Base-by-base conservation (phyloP, 352 stramenopile genomes). In the Phytophthora boehmeriae region DNA sequence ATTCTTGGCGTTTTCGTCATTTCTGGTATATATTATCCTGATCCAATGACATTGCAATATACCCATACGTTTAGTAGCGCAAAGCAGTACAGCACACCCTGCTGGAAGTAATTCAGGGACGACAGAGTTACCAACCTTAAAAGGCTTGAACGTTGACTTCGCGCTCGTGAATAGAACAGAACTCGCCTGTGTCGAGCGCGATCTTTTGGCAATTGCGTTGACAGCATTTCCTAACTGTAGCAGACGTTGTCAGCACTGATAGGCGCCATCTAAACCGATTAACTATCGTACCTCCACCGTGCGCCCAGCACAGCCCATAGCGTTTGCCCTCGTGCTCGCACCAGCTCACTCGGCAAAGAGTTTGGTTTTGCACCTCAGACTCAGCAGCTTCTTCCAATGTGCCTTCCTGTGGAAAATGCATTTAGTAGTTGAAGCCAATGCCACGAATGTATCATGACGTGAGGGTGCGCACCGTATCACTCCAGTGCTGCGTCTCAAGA, bases 301-400 rank as follows among this genome's bases (percentile, higher is more conserved):
- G 75, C 4, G 62, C 72, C 75, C 73, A 88, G 38, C 78, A 88
- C 20, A 88, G 56, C 8, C 78, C 78, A 48, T 73, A 68, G 47
- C 70, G 75, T 49, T 78, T 72, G n/a, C 68, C 71, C 41, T 52
- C 34, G 4, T 71, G 50, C n/a, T 60, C 63, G 41, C 75, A 88
- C 78, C 78, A 88, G 22, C 47, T 63, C 45, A 85, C 73, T 41
- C 71, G 75, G 30, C 78, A 88, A 8, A 48, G 4, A 4, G 41
- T 25, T 46, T 69, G 43, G 22, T 25, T 9, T 34, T 60, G 53
- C 4, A 17, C 32, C 11, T 53, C 49, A 34, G 20, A 25, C 11
- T 53, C 49, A 5, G n/a, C 20, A 3, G 54, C 52, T 22, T 42
- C 35, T 16, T 51, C 11, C 27, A 39, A 32, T 17, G 42, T 59